Evolutionary conservation across 352 stramenopile species (phyloP).

Genomic region (Phytophthora tentaculata): DNA sequence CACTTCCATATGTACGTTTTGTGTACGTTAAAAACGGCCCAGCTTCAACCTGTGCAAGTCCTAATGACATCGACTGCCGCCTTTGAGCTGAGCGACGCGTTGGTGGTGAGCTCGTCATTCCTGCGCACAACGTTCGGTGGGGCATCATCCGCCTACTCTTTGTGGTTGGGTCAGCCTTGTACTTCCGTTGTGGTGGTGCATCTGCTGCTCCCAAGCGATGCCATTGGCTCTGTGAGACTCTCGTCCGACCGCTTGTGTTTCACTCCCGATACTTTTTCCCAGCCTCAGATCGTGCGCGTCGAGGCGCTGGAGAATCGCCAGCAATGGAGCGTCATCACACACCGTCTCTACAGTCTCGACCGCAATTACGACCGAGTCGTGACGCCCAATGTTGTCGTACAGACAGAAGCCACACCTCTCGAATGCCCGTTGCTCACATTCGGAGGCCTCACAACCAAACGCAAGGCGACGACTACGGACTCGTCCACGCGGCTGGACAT

Average conservation of each 20-base stretch:
- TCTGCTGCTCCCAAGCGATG: constrained; percentile 58
- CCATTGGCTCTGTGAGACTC: constrained; percentile 47
- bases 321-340: constrained; percentile 58
- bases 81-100: constrained; percentile 28
- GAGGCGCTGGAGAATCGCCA: constrained; percentile 54
- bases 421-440: constrained; percentile 53
- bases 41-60: constrained; percentile 15
- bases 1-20: constrained; percentile 9
- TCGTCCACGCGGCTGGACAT: constrained; percentile 47
- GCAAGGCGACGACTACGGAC: constrained; percentile 44
- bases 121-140: constrained; percentile 66
- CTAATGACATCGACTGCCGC: not conserved
- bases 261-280: constrained; percentile 56
- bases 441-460: constrained; percentile 50
- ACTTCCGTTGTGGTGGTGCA: constrained; percentile 75
- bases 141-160: constrained; percentile 59
- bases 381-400: constrained; percentile 58
- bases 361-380: constrained; percentile 61
- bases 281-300: constrained; percentile 72
- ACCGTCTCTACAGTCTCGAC: constrained; percentile 74
- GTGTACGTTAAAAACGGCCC: constrained; percentile 11
- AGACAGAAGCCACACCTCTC: constrained; percentile 44
- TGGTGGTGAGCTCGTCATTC: constrained; percentile 58
- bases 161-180: constrained; percentile 64
- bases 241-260: constrained; percentile 80